phyloP scores from a whole-genome alignment of 805 yeast genomes.

The Saccharomycopsis selenospora region DNA sequence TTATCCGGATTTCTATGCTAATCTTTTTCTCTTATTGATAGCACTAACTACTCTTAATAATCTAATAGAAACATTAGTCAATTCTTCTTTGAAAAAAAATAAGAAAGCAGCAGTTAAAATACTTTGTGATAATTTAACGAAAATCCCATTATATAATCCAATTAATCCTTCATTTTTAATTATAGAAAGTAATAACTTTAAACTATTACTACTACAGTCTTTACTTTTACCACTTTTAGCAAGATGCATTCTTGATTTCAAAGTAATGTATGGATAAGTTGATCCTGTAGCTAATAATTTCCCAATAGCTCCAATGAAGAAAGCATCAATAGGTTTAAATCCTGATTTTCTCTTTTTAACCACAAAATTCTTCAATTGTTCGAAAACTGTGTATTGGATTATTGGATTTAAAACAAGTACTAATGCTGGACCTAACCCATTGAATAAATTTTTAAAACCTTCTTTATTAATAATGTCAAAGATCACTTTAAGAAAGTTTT shows the following conservation, averaged over 20 bases:
- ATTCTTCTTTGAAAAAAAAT: conserved; percentile 84
- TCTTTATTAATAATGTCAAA: conserved; percentile 59
- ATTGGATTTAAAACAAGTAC: conserved; percentile 83
- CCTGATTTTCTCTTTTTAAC: conserved; percentile 39
- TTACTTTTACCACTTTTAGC: conserved; percentile 25
- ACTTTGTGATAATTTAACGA: conserved; percentile 73
- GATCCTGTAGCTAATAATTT: conserved; percentile 81
- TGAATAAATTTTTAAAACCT: conserved; percentile 66
- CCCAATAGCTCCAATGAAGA: conserved; percentile 82
- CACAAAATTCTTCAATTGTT: conserved; percentile 67
- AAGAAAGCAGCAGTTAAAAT: conserved; percentile 84
- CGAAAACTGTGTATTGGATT: conserved; percentile 86
- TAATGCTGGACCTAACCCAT: conserved; percentile 84
- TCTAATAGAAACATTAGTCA: conserved; percentile 51
- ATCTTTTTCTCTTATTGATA: neutral
- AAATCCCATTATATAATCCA: conserved; percentile 76
- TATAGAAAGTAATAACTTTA: conserved; percentile 46
- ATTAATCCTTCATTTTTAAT: conserved; percentile 62
- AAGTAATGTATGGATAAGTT: conserved; percentile 88
- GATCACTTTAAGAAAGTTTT: conserved; percentile 49
- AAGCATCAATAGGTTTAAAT: conserved; percentile 68
- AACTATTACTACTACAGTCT: neutral
- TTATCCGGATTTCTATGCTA: no score
- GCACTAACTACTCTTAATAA: conserved; percentile 32
- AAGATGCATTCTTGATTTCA: conserved; percentile 84